A percentile compares a stretch with the other conserved stretches of the same genome.
Conservation (phyloP, 2,329 filamentous ascomycete genomes). For the Cladophialophora exuberans region DNA sequence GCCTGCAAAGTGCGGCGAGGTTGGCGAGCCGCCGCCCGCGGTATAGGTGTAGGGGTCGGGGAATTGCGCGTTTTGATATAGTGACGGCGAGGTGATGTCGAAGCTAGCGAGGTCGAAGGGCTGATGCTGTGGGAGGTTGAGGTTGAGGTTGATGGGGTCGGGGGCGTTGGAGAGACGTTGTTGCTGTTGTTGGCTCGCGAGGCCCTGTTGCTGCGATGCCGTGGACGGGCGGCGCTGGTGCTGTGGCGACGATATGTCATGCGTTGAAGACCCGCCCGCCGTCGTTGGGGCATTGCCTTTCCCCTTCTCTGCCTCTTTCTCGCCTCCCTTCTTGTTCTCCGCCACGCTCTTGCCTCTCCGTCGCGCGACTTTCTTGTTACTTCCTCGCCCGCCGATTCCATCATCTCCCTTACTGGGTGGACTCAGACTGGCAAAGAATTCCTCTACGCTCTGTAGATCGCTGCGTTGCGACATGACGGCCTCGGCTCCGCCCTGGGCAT, state of each 20-base stretch:
- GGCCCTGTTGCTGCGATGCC: too few relatives aligned
- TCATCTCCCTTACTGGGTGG: conserved; percentile 56
- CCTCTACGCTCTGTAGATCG: conserved; percentile 89
- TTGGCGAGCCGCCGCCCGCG: conserved; percentile 36
- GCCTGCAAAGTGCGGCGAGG: conserved; percentile 41
- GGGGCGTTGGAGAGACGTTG: conserved; percentile 15
- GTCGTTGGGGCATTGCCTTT: conserved; percentile 8
- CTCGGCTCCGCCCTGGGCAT: conserved; percentile 71
- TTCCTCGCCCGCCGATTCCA: conserved; percentile 35
- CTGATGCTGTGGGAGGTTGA: conserved; percentile 32
- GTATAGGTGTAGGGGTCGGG: conserved; percentile 32
- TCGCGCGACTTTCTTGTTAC: conserved; percentile 48
- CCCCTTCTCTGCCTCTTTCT: conserved; percentile 11
- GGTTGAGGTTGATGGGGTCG: conserved; percentile 4
- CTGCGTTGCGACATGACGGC: conserved; percentile 86
- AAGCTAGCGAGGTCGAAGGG: conserved; percentile 29
- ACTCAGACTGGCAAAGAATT: conserved; percentile 84
- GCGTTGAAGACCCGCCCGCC: not conserved
- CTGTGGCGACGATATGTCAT: conserved; percentile 3
- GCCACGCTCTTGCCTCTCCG: conserved; percentile 40
- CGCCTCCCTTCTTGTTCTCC: conserved; percentile 40
- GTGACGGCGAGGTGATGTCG: conserved; percentile 31
- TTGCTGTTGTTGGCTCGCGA: conserved; percentile 1
- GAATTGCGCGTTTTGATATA: conserved; percentile 27
- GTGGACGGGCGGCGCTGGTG: too few relatives aligned